phyloP scores from a whole-genome alignment of 331 rosid genomes.

The Quercus lobata region DNA sequence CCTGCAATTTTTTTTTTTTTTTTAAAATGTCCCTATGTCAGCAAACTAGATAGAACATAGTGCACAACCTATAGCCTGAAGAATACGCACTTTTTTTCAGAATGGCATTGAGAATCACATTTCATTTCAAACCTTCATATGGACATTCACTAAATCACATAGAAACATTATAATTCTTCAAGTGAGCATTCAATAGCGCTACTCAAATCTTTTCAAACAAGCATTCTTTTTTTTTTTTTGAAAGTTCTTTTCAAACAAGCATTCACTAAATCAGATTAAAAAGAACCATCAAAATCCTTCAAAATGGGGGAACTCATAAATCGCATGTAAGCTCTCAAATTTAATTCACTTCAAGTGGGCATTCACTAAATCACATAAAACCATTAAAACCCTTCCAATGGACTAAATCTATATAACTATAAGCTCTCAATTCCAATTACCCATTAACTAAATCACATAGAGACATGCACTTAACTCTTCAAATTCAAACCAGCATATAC shows the following conservation, averaged over 20 bases:
- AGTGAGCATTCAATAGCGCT: background rate
- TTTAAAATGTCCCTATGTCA: background rate
- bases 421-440: background rate
- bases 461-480: no score
- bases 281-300: no score
- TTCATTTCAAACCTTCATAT: background rate
- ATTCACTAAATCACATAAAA: background rate
- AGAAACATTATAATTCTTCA: background rate
- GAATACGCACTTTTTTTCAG: background rate
- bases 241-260: background rate
- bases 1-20: conserved; percentile 30
- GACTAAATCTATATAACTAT: background rate
- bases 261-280: background rate
- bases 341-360: background rate
- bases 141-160: background rate
- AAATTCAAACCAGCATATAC: background rate
- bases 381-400: background rate
- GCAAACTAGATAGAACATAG: background rate
- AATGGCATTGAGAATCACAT: background rate
- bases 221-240: background rate
- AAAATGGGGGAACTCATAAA: no score
- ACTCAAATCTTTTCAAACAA: background rate
- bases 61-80: background rate
- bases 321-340: background rate
- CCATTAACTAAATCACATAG: background rate